These are phyloP conservation scores for Calonectria pseudoreteaudii DNA, from an alignment of 2,329 filamentous ascomycete species.

Conservation along the genomic window DNA sequence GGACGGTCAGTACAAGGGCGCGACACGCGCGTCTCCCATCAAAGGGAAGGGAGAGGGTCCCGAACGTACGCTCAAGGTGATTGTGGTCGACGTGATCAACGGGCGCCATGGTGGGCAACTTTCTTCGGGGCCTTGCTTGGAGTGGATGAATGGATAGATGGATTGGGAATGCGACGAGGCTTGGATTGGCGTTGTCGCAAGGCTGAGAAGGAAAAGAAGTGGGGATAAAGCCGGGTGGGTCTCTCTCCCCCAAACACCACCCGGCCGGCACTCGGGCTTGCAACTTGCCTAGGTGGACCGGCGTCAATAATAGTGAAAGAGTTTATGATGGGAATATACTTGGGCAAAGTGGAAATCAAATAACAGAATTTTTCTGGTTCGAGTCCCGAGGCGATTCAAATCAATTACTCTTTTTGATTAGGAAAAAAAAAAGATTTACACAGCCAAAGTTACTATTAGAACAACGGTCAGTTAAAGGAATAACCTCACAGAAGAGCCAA, in stretches of 20 bases:
- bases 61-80: constrained; percentile 52
- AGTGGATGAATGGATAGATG: too few species aligned
- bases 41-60: too few species aligned
- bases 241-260: background rate
- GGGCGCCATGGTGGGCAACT: constrained; percentile 52
- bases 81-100: constrained; percentile 53
- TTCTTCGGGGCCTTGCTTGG: background rate
- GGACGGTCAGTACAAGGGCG: constrained; percentile 22
- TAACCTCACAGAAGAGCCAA: too few species aligned
- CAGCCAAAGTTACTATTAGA: too few species aligned
- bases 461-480: too few species aligned
- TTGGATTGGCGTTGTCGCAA: constrained; percentile 20
- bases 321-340: background rate
- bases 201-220: constrained; percentile 21
- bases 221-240: background rate
- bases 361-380: background rate
- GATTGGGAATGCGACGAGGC: background rate
- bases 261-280: background rate
- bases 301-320: background rate
- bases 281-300: background rate
- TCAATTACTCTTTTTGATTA: too few species aligned
- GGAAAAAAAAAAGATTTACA: too few species aligned
- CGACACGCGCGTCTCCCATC: background rate
- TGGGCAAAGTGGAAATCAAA: background rate
- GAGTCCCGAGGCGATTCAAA: too few species aligned